phyloP scores from a whole-genome alignment of 2,329 filamentous ascomycete species.

The Zymoseptoria pseudotritici region DNA sequence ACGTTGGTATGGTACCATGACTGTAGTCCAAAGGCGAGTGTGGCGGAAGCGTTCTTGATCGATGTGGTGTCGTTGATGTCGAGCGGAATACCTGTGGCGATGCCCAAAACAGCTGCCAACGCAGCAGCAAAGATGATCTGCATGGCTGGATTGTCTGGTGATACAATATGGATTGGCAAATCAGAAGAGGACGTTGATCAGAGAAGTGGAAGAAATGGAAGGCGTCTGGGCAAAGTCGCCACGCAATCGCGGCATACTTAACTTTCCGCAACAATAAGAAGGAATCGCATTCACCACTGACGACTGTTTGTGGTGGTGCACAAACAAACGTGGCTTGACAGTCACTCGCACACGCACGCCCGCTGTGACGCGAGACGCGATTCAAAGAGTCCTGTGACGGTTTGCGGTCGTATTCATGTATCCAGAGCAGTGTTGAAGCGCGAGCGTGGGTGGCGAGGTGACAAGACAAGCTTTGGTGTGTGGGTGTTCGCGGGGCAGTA shows the following conservation, averaged over 20 bases:
- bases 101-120: background rate
- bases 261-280: background rate
- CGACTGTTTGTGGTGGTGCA: background rate
- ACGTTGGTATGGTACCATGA: conserved; percentile 30
- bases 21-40: conserved; percentile 28
- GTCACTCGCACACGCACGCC: background rate
- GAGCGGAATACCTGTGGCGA: conserved; percentile 8
- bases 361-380: background rate
- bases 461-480: too few species aligned
- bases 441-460: too few species aligned
- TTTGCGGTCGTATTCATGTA: background rate
- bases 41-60: conserved; percentile 26
- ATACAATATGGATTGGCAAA: background rate
- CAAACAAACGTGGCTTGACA: background rate
- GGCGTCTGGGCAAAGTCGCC: background rate
- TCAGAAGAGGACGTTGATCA: background rate
- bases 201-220: background rate
- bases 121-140: background rate
- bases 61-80: conserved; percentile 22
- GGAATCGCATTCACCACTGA: background rate
- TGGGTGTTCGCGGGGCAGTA: too few species aligned
- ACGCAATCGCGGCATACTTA: background rate
- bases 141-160: background rate
- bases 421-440: background rate
- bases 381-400: background rate